Base-by-base conservation (phyloP, 139 green algal genomes). In the Nannochloris sp. region DNA sequence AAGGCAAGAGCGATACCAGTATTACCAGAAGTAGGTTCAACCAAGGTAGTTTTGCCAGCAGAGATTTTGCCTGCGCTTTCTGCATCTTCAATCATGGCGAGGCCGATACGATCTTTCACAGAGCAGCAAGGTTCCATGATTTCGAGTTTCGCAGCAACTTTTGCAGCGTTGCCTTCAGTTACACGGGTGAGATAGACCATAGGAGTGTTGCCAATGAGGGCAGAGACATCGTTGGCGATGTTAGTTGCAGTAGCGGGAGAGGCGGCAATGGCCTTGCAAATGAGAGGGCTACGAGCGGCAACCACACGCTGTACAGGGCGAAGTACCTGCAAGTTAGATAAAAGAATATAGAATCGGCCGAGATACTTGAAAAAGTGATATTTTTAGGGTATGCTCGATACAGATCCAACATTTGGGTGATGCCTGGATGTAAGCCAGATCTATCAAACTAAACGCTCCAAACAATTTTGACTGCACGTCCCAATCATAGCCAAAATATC, bases 1-100 rank as follows among this genome's bases (percentile, higher is more conserved):
- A 96, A 97, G 3, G 92, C 92, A 46, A 98, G 82, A 2, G 85
- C 92, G 55, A 97, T 97, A 51, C 92, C 92, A 5, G 87, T 92
- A 78, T 95, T 93, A 37, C 87, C 72, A 30, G 57, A 83, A 6
- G 89, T 95, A 35, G 89, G 85, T 81, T 98, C 92, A 32, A 98
- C 84, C 38, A 98, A 85, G 6, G 85, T 92, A n/a, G 90, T 96
- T 79, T 95, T 95, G 67, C 93, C 93, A 19, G 92, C 67, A 0
- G 46, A 76, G 61, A 98, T 97, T 30, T 82, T 73, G 24, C 93
- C 92, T 39, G 79, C 73, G 67, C 91, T 67, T 70, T 97, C 92
- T n/a, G 92, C 92, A 5, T 82, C 74, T 9, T 64, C 60, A 45
- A 98, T 96, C 93, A 98, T 98, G 72, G 65, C 84, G 14, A 32